Evolutionary conservation across 2,329 filamentous ascomycete genomes (phyloP).

Genomic region (Penicillium olsonii): DNA sequence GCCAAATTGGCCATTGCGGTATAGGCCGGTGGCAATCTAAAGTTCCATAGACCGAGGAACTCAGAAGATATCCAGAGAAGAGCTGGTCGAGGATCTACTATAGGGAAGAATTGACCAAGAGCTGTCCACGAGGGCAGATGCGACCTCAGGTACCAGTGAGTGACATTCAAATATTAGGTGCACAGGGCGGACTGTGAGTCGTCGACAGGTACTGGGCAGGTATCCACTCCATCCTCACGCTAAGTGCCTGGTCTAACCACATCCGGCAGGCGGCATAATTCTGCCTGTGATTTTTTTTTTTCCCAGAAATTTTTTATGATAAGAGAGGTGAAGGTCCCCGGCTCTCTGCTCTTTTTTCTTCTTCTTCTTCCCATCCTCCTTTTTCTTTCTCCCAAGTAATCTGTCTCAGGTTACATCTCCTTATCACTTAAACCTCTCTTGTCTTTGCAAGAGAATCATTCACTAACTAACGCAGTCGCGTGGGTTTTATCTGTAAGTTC

Average conservation of each 20-base stretch:
- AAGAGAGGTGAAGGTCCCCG: constrained; percentile 29
- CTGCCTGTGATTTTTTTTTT: constrained; percentile 34
- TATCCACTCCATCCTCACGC: constrained; percentile 22
- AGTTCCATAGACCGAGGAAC: constrained; percentile 24
- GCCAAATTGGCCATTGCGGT: constrained; percentile 30
- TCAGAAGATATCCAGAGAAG: neutral
- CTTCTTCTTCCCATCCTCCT: constrained; percentile 23
- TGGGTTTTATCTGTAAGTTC: constrained; percentile 37
- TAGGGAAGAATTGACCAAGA: neutral
- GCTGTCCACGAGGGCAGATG: neutral
- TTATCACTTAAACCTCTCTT: constrained; percentile 15
- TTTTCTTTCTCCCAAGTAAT: constrained; percentile 16
- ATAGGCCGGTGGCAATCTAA: constrained; percentile 17
- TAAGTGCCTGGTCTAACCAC: constrained; percentile 18
- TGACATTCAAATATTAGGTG: constrained; percentile 11
- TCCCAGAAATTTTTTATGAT: constrained; percentile 24
- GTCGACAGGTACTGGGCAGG: constrained; percentile 12
- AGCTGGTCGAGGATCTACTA: neutral
- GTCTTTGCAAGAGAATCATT: constrained; percentile 13
- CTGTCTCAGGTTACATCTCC: constrained; percentile 18
- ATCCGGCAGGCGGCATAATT: constrained; percentile 31
- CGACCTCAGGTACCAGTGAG: constrained; percentile 2
- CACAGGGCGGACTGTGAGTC: constrained; percentile 7
- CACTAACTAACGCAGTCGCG: constrained; percentile 35
- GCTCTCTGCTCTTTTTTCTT: constrained; percentile 24